phyloP scores from a whole-genome alignment of 176 grass and related monocot species.

The Rhynchospora pubera region DNA sequence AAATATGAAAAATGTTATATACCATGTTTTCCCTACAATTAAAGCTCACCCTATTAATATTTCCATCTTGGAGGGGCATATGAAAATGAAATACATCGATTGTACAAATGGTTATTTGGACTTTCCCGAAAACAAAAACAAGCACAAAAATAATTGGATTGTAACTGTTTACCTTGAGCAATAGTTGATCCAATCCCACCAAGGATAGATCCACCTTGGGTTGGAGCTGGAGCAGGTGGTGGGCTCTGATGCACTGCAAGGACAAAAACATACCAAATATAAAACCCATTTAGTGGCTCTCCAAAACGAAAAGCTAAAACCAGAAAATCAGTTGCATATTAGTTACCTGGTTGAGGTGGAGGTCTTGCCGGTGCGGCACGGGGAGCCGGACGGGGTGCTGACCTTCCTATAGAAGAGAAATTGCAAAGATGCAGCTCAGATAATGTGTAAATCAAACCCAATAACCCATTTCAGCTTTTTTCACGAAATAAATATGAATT shows the following conservation, averaged over 20 bases:
- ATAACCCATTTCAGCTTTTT: neutral
- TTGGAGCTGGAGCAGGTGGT: constrained; percentile 53
- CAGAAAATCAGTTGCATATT: neutral
- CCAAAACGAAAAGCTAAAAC: neutral
- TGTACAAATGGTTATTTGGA: neutral
- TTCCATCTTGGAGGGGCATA: neutral
- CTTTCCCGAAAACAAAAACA: neutral
- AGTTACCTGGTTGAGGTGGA: constrained; percentile 65
- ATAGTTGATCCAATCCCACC: constrained; percentile 79
- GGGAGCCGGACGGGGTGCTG: constrained; percentile 54
- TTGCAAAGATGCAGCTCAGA: neutral
- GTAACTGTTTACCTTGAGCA: constrained; percentile 51
- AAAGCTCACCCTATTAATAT: neutral
- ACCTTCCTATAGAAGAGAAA: constrained; percentile 40
- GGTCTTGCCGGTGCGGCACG: constrained; percentile 60
- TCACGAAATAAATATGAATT: neutral
- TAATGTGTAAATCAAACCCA: neutral
- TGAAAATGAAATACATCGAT: neutral
- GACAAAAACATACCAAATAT: neutral
- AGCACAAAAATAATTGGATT: neutral
- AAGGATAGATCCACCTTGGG: constrained; percentile 45
- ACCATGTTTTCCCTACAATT: neutral
- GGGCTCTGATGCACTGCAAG: constrained; percentile 42
- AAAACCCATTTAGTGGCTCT: too few relatives aligned
- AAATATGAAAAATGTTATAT: neutral